phyloP scores from a whole-genome alignment of 1,284 basidiomycete genomes.

The Takashimella tepidaria region DNA sequence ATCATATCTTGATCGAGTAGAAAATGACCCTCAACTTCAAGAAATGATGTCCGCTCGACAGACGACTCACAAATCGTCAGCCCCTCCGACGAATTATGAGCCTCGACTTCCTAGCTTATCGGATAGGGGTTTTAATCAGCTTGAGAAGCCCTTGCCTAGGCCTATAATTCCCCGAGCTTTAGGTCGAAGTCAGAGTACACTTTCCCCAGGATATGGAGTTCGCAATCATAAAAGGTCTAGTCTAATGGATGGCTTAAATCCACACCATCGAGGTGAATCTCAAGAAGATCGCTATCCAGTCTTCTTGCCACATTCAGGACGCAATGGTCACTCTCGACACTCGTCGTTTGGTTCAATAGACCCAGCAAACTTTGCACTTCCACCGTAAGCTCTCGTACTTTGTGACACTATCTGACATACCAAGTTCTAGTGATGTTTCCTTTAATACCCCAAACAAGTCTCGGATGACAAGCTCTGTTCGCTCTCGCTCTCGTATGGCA shows the following conservation, averaged over 20 bases:
- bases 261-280: neutral
- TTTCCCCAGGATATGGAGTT: neutral
- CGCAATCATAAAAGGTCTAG: neutral
- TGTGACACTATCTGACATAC: neutral
- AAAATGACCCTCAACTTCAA: slow-evolving; percentile 15
- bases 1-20: slow-evolving; percentile 35
- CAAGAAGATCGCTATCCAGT: neutral
- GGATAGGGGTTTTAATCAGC: neutral
- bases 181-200: neutral
- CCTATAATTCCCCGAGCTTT: neutral
- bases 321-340: slow-evolving; percentile 18
- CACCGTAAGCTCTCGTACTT: slow-evolving; percentile 28
- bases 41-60: neutral
- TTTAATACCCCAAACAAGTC: neutral
- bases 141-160: neutral
- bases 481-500: slow-evolving; percentile 20
- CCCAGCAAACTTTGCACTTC: slow-evolving; percentile 23
- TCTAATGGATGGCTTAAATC: neutral
- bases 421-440: slow-evolving; percentile 6
- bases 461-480: neutral
- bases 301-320: neutral
- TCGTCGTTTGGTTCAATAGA: slow-evolving; percentile 21
- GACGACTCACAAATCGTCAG: neutral
- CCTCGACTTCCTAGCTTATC: neutral
- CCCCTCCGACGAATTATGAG: neutral